Percentiles rank a stretch among this genome's conserved stretches.
phyloP scores from a whole-genome alignment of 208 protist genomes.

The Leishmania turanica region DNA sequence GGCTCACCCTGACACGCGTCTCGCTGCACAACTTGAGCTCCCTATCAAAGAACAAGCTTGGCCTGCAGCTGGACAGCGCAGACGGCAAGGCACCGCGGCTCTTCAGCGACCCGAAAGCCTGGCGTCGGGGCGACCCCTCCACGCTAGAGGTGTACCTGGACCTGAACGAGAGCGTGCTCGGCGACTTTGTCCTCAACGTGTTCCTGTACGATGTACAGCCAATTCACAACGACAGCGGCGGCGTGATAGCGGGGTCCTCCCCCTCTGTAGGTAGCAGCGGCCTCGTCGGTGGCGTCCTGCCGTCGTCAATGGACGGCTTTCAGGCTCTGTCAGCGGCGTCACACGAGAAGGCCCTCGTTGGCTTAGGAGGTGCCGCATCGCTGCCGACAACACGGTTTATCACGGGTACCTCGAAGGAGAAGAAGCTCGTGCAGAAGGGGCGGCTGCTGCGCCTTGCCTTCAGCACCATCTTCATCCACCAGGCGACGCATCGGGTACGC shows the following conservation, averaged over 20 bases:
- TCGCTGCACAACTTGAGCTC: conserved; percentile 69
- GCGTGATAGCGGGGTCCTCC: background rate
- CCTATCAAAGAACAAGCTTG: conserved; percentile 43
- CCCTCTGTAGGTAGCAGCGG: background rate
- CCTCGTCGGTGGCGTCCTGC: background rate
- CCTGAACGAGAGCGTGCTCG: conserved; percentile 60
- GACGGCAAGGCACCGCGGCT: conserved; percentile 36
- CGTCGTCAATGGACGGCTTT: background rate
- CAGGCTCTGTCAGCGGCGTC: conserved; percentile 2
- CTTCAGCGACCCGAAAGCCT: conserved; percentile 66
- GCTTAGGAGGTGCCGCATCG: background rate
- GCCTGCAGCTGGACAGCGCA: conserved; percentile 51
- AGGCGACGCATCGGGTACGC: conserved; percentile 57
- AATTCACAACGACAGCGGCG: background rate
- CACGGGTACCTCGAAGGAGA: conserved; percentile 10
- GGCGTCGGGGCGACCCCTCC: conserved; percentile 35
- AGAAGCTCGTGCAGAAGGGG: conserved; percentile 33
- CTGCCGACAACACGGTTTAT: conserved; percentile 14
- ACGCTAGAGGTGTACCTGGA: conserved; percentile 53
- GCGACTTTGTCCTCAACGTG: conserved; percentile 70
- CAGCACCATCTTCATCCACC: conserved; percentile 79
- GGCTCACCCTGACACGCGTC: conserved; percentile 46
- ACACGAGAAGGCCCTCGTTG: background rate
- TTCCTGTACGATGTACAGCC: conserved; percentile 50
- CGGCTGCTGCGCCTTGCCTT: conserved; percentile 73